Conservation (phyloP, 176 grass and related monocot genomes). For the Poa pratensis region DNA sequence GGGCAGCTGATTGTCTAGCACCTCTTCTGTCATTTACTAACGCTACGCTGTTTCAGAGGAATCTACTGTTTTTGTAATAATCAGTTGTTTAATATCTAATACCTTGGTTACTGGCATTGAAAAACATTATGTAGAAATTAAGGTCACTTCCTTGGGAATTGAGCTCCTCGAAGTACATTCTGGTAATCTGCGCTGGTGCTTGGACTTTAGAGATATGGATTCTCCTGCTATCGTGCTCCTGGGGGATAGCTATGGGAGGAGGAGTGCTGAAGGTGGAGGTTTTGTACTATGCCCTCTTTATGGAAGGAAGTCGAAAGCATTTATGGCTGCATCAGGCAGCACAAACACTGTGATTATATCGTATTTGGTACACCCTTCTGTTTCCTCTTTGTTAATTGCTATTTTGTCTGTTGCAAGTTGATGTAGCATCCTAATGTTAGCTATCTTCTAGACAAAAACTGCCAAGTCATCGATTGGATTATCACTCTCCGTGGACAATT, state of each 20-base stretch:
- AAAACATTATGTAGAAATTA: conserved; percentile 73
- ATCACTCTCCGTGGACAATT: conserved; percentile 71
- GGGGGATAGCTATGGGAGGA: conserved; percentile 77
- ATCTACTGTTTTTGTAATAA: conserved; percentile 35
- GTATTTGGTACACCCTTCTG: conserved; percentile 64
- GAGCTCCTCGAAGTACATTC: conserved; percentile 84
- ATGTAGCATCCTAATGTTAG: conserved; percentile 24
- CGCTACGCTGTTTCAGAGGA: conserved; percentile 1
- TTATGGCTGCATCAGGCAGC: conserved; percentile 81
- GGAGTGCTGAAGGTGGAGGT: conserved; percentile 76
- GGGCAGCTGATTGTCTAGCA: background rate
- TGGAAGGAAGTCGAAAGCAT: conserved; percentile 94
- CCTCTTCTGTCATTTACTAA: conserved; percentile 28
- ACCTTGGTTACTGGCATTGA: conserved; percentile 28
- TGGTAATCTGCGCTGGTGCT: conserved; percentile 81
- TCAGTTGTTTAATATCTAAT: conserved; percentile 30
- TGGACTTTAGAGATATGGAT: conserved; percentile 99
- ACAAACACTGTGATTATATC: conserved; percentile 85
- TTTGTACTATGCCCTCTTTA: conserved; percentile 95
- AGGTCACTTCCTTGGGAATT: conserved; percentile 80
- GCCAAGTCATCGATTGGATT: conserved; percentile 79
- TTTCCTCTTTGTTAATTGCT: background rate
- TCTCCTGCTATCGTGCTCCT: conserved; percentile 77
- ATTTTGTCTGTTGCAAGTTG: conserved; percentile 6
- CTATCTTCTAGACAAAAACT: conserved; percentile 76